Evolutionary conservation across 371 early-diverging fungal species (phyloP).

Genomic region (Lichtheimia ornata): DNA sequence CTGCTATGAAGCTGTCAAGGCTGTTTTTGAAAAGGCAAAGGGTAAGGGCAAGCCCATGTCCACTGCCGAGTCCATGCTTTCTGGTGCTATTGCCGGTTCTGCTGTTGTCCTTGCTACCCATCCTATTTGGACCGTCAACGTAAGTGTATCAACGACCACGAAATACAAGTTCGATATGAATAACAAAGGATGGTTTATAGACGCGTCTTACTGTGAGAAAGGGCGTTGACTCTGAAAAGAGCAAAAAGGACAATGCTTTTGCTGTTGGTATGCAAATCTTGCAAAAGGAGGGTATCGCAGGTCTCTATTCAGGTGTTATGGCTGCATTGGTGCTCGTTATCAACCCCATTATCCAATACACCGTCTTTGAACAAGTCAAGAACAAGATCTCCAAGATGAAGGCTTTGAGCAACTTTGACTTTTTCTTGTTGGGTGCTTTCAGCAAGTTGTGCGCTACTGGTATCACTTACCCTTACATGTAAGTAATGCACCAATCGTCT

Average conservation of each 20-base stretch:
- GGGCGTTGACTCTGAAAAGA: slow-evolving; percentile 44
- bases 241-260: slow-evolving; percentile 44
- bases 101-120: slow-evolving; percentile 89
- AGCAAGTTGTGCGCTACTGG: slow-evolving; percentile 92
- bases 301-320: slow-evolving; percentile 87
- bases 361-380: slow-evolving; percentile 93
- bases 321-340: slow-evolving; percentile 95
- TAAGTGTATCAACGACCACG: slow-evolving; percentile 32
- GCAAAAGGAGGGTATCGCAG: slow-evolving; percentile 81
- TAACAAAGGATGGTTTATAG: slow-evolving; percentile 26
- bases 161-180: background rate
- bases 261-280: slow-evolving; percentile 69
- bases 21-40: slow-evolving; percentile 74
- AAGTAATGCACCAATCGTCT: slow-evolving; percentile 17
- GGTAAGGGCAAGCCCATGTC: slow-evolving; percentile 65
- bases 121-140: slow-evolving; percentile 98
- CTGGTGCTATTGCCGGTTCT: slow-evolving; percentile 91
- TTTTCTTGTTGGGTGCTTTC: slow-evolving; percentile 94
- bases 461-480: slow-evolving; percentile 97
- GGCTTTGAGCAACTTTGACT: slow-evolving; percentile 79
- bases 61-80: slow-evolving; percentile 84
- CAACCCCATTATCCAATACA: slow-evolving; percentile 98
- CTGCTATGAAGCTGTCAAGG: slow-evolving; percentile 92
- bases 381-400: slow-evolving; percentile 55
- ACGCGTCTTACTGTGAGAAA: slow-evolving; percentile 70